Evolutionary conservation across 192 early-diverging fungal genomes (phyloP), one percentile per base, ranked within the genome.

Genomic region (Mortierella antarctica): DNA sequence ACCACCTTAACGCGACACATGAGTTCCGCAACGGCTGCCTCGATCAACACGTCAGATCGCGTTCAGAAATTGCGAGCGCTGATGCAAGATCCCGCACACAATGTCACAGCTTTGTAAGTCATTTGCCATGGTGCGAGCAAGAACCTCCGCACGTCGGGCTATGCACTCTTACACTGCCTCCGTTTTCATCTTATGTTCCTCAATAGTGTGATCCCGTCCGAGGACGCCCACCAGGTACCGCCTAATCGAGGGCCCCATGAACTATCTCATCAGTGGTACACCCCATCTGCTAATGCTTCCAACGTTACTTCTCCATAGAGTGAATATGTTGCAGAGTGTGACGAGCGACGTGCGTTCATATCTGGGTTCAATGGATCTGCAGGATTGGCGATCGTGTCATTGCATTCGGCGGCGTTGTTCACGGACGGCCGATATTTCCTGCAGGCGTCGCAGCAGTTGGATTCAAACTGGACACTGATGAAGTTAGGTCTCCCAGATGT

Each of bases 391-490:
- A 89, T 99, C 40, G 89, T 99, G 8, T 93, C 95, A 1, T 55
- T 75, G 31, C 88, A 93, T 51, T 70, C 89, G 65, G 96, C 96
- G n/a, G 91, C 91, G 15, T 86, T 99, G 52, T 99, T 97, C 82
- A 99, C 98, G 5, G 98, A 99, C 80, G 98, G 98, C 13, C 90
- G 98, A 41, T 99, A 99, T 88, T 98, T 96, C 83, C 82, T 99
- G 67, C 98, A 99, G 82, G 98, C 96, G 20, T 90, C 92, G 6
- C 85, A 95, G 77, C 95, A 99, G 84, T 86, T 99, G 66, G 77
- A 80, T 58, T 63, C 57, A 50, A 96, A 96, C 77, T 99, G 98
- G 98, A 92, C 87, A 42, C 86, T 99, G 80, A 95, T 96, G 92
- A 99, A 98, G 85, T 83, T 86, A 62, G 98, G 96, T 4, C 68